phyloP scores from a whole-genome alignment of 148 eudicot species.

The Oxyria digyna region DNA sequence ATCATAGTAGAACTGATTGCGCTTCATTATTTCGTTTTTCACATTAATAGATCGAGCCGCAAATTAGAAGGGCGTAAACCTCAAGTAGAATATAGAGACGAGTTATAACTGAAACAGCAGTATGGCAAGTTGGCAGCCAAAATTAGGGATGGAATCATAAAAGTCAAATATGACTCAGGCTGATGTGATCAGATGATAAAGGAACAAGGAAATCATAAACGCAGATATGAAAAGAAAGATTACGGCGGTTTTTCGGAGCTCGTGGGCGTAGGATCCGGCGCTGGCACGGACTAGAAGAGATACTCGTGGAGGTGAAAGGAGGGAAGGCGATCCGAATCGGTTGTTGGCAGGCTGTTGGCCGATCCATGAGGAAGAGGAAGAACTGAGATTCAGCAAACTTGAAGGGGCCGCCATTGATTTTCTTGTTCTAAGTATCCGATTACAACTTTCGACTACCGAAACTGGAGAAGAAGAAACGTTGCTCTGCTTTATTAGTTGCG shows the following conservation, averaged over 20 bases:
- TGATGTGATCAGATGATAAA: not conserved
- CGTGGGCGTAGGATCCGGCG: constrained; percentile 48
- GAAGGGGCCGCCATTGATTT: not conserved
- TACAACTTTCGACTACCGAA: too few relatives aligned
- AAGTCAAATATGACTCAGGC: not conserved
- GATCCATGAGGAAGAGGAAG: not conserved
- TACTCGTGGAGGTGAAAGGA: constrained; percentile 32
- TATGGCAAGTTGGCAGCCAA: not conserved
- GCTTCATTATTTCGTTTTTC: too few relatives aligned
- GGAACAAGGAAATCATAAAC: not conserved
- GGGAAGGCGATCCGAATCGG: constrained; percentile 19
- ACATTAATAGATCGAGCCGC: not conserved
- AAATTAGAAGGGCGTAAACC: too few relatives aligned
- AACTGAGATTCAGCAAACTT: not conserved
- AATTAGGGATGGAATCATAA: not conserved
- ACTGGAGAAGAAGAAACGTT: too few relatives aligned
- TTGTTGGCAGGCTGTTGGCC: not conserved
- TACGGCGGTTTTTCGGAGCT: constrained; percentile 9
- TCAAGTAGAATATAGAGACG: too few relatives aligned
- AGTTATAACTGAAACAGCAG: too few relatives aligned
- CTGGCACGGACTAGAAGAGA: constrained; percentile 31
- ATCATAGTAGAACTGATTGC: not conserved
- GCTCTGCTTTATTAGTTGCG: too few relatives aligned
- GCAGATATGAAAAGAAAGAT: not conserved
- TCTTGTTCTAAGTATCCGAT: too few relatives aligned